Percentiles rank a stretch among this genome's conserved stretches.
These are phyloP conservation scores for Zygnema cylindricum DNA, from an alignment of 139 green algal genomes.

Conservation along the genomic window DNA sequence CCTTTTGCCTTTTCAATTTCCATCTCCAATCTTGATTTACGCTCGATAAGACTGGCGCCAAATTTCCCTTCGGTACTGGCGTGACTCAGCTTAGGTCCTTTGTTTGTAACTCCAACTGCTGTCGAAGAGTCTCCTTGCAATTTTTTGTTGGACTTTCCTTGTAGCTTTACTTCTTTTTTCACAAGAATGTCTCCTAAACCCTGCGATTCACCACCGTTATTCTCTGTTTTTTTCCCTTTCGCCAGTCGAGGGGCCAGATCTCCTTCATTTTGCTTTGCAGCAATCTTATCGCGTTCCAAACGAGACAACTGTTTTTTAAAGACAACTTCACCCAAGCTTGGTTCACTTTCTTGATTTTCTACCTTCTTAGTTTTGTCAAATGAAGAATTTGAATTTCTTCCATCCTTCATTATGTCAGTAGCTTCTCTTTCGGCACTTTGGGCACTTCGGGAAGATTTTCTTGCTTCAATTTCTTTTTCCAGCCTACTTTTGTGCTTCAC, in stretches of 20 bases:
- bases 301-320: slow-evolving; percentile 37
- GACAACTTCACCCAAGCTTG: slow-evolving; percentile 22
- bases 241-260: neutral
- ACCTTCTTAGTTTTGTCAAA: neutral
- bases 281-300: slow-evolving; percentile 37
- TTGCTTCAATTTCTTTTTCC: slow-evolving; percentile 35
- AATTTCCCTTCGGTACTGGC: neutral
- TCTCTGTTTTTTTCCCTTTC: neutral
- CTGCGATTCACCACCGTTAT: neutral
- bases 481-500: slow-evolving; percentile 48
- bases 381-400: neutral
- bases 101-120: no score
- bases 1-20: slow-evolving; percentile 40
- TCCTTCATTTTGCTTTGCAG: neutral
- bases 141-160: neutral
- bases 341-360: neutral
- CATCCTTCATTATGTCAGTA: neutral
- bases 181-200: slow-evolving; percentile 24
- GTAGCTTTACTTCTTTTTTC: neutral
- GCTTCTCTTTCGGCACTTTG: neutral
- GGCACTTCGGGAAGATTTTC: neutral
- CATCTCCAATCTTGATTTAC: slow-evolving; percentile 46
- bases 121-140: neutral
- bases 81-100: neutral
- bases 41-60: neutral